These are phyloP conservation scores for Aspergillus bombycis DNA, from an alignment of 2,329 filamentous ascomycete genomes.

Conservation along the genomic window DNA sequence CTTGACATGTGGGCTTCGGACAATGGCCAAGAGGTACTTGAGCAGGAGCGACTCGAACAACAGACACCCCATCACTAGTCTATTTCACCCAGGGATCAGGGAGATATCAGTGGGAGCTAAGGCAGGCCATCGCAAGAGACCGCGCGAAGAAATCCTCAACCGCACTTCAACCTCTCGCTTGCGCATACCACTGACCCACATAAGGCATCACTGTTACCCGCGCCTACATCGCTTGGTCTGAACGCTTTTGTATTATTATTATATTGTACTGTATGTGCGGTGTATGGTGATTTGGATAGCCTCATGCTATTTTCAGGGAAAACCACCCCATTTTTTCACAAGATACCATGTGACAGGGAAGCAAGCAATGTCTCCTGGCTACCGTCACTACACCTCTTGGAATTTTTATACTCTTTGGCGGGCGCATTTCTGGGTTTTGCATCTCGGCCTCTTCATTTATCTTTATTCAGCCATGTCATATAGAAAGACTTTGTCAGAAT, in stretches of 20 bases:
- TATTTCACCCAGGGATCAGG: neutral
- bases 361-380: neutral
- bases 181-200: neutral
- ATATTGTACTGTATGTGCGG: slow-evolving; percentile 23
- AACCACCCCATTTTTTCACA: neutral
- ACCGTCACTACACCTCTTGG: slow-evolving; percentile 1
- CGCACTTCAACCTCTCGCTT: neutral
- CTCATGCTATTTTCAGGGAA: neutral
- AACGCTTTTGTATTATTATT: slow-evolving; percentile 22
- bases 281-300: slow-evolving; percentile 8
- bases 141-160: neutral
- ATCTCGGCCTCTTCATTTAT: slow-evolving; percentile 18
- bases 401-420: slow-evolving; percentile 16
- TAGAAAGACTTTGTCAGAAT: slow-evolving; percentile 1
- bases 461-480: slow-evolving; percentile 2
- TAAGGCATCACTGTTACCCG: neutral
- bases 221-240: slow-evolving; percentile 5
- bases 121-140: neutral
- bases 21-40: slow-evolving; percentile 38
- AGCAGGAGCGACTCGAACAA: slow-evolving; percentile 26
- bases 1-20: slow-evolving; percentile 43
- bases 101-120: neutral
- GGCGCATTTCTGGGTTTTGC: slow-evolving; percentile 24
- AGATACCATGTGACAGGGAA: slow-evolving; percentile 4
- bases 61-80: slow-evolving; percentile 20